Evolutionary conservation across 73 alveolate genomes (phyloP).

Genomic region (Urostyla sp.): DNA sequence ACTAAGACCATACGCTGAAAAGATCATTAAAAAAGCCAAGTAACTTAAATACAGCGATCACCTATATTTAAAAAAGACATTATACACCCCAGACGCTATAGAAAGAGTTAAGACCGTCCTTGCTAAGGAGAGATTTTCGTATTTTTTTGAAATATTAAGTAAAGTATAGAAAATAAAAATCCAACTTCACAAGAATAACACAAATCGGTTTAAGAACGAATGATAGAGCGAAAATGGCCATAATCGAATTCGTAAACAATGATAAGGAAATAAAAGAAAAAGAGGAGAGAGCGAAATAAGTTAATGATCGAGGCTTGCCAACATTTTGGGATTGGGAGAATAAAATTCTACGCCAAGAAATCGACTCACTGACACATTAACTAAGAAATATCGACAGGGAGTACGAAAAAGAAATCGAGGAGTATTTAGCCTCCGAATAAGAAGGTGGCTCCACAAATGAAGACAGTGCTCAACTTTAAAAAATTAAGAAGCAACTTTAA

Average conservation of each 20-base stretch:
- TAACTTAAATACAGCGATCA: constrained; percentile 2
- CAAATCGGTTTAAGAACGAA: constrained; percentile 7
- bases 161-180: neutral
- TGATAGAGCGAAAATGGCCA: constrained; percentile 26
- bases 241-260: constrained; percentile 11
- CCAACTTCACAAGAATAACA: constrained; percentile 14
- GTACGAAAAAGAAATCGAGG: no score
- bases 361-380: no score
- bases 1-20: constrained; percentile 53
- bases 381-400: no score
- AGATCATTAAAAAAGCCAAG: constrained; percentile 40
- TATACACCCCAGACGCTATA: constrained; percentile 43
- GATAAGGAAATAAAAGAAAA: constrained; percentile 5
- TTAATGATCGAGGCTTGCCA: neutral
- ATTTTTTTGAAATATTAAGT: no score
- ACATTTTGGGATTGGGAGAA: constrained; percentile 40
- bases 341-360: constrained; percentile 13
- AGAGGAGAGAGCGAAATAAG: neutral
- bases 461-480: no score
- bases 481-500: no score
- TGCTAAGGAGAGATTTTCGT: no score
- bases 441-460: no score
- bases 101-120: constrained; percentile 47
- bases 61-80: neutral
- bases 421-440: no score